Percentiles rank a stretch among this genome's conserved stretches.
phyloP scores from a whole-genome alignment of 768 basidiomycete genomes.

The Sporobolomyces roseus region DNA sequence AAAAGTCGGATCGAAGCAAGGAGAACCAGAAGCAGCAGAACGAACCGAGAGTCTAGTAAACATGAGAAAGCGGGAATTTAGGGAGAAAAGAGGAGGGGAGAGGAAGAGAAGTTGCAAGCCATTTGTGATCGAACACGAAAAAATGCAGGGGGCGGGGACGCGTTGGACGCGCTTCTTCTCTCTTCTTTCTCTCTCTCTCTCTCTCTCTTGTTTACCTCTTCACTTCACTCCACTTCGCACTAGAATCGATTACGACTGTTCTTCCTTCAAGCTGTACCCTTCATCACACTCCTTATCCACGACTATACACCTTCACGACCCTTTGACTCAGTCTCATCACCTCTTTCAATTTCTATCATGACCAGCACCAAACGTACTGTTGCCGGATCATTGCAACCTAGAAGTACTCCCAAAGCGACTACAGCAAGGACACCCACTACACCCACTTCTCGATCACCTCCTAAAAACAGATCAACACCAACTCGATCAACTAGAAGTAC shows the following conservation, averaged over 20 bases:
- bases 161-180: too few relatives aligned
- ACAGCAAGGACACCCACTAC: neutral
- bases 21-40: too few relatives aligned
- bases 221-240: neutral
- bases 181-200: too few relatives aligned
- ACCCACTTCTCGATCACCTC: neutral
- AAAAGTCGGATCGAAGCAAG: too few relatives aligned
- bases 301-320: neutral
- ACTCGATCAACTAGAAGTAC: slow-evolving; percentile 24
- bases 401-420: neutral
- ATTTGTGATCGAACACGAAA: too few relatives aligned
- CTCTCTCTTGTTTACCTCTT: neutral
- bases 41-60: too few relatives aligned
- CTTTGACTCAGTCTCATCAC: neutral
- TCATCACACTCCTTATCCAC: neutral
- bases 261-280: too few relatives aligned
- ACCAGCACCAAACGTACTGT: neutral
- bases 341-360: neutral
- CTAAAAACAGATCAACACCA: neutral
- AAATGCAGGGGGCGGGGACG: too few relatives aligned
- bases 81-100: too few relatives aligned
- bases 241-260: too few relatives aligned
- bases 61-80: too few relatives aligned
- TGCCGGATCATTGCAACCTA: neutral
- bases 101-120: too few relatives aligned